Conservation (phyloP, 257 asterid species). For the Primulina eburnea region DNA sequence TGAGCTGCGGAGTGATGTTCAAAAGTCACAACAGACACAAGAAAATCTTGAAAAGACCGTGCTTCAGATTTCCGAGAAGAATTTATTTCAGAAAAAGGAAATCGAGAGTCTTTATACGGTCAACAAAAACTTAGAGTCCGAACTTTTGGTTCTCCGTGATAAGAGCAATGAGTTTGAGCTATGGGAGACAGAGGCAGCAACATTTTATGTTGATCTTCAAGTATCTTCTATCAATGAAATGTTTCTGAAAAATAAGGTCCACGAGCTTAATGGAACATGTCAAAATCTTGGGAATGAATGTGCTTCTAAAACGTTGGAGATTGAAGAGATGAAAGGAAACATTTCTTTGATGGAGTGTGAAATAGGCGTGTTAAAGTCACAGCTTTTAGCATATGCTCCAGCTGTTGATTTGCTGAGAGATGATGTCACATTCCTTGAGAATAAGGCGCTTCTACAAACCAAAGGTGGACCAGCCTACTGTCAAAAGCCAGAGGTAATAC, state of each 20-base stretch:
- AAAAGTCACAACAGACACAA: constrained; percentile 38
- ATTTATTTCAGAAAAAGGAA: constrained; percentile 47
- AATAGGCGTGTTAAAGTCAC: constrained; percentile 52
- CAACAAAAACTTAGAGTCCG: constrained; percentile 51
- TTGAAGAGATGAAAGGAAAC: constrained; percentile 60
- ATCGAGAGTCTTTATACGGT: constrained; percentile 48
- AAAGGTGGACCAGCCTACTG: constrained; percentile 33
- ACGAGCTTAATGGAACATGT: constrained; percentile 66
- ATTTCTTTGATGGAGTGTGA: constrained; percentile 55
- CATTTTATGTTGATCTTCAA: constrained; percentile 81
- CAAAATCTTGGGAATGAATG: constrained; percentile 42
- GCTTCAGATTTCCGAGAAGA: constrained; percentile 44
- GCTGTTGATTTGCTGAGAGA: constrained; percentile 57
- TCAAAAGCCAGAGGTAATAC: constrained; percentile 60
- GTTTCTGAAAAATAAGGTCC: constrained; percentile 63
- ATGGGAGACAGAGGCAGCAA: constrained; percentile 83
- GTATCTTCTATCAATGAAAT: constrained; percentile 64
- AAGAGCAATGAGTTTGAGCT: constrained; percentile 59
- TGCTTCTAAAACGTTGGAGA: constrained; percentile 46
- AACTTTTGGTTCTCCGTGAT: constrained; percentile 58
- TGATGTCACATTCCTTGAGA: constrained; percentile 66
- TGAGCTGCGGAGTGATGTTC: constrained; percentile 45
- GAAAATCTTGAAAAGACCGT: constrained; percentile 51
- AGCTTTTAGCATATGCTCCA: constrained; percentile 55
- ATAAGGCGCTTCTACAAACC: constrained; percentile 48